Evolutionary conservation across 176 grass and related monocot genomes (phyloP).

Genomic region (Carex littledalei): DNA sequence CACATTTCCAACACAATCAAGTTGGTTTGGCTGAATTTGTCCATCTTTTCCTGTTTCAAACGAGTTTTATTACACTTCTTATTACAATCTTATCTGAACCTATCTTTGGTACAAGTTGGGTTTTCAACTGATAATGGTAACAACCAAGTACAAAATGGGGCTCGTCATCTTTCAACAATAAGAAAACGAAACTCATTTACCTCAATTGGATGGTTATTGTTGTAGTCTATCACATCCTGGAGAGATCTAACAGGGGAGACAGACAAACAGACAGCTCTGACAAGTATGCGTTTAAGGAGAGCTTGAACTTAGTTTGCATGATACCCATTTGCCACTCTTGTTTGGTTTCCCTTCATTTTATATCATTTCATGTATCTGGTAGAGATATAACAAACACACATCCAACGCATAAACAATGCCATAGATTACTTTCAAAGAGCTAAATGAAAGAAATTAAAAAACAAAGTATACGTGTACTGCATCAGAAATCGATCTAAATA

Average conservation of each 20-base stretch:
- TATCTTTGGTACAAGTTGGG: not conserved
- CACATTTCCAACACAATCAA: not conserved
- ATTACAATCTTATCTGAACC: not conserved
- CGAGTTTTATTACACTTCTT: not conserved
- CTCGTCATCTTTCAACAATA: not conserved
- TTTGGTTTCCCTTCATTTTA: not conserved
- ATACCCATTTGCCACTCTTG: constrained; percentile 44
- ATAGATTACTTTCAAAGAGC: not conserved
- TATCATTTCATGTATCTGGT: too few species aligned
- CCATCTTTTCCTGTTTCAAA: constrained; percentile 48
- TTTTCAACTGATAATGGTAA: not conserved
- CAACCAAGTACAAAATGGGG: not conserved
- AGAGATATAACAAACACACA: too few species aligned
- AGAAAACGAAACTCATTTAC: constrained; percentile 25
- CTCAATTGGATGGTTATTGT: constrained; percentile 41
- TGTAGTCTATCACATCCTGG: constrained; percentile 64
- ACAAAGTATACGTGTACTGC: not conserved
- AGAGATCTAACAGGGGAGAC: constrained; percentile 53
- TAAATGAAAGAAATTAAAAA: not conserved
- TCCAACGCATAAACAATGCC: too few species aligned
- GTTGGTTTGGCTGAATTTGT: constrained; percentile 52
- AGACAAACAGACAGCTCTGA: constrained; percentile 40
- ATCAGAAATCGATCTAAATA: too few species aligned
- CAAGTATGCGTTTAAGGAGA: constrained; percentile 64
- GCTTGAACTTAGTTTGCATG: constrained; percentile 70